These are phyloP conservation scores for Eutypella sp. DNA, from an alignment of 2,329 filamentous ascomycete genomes.

Conservation along the genomic window DNA sequence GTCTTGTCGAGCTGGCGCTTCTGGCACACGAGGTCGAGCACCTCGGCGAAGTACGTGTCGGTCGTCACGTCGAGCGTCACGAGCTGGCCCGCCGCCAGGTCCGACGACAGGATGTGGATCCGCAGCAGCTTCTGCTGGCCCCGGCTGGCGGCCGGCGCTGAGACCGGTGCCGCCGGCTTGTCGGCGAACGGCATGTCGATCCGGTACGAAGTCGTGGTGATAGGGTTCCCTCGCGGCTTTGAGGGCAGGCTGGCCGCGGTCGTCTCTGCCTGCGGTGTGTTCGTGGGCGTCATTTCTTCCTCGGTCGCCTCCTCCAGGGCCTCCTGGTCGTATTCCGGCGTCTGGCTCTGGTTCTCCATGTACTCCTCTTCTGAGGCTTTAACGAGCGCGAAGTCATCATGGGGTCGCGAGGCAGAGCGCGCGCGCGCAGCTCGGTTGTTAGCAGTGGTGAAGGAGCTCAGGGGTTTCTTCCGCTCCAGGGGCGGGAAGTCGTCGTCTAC, in stretches of 20 bases:
- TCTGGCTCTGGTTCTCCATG: conserved; percentile 62
- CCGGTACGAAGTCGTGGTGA: conserved; percentile 57
- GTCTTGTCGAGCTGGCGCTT: conserved; percentile 76
- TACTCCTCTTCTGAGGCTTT: conserved; percentile 65
- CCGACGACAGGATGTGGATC: conserved; percentile 66
- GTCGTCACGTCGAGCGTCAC: conserved; percentile 72
- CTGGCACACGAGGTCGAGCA: conserved; percentile 72
- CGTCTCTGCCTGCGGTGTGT: conserved; percentile 41
- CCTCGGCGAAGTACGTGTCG: conserved; percentile 77
- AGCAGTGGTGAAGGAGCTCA: conserved; percentile 76
- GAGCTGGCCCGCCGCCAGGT: conserved; percentile 67
- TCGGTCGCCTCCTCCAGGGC: conserved; percentile 29
- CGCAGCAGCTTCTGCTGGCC: conserved; percentile 67
- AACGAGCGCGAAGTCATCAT: conserved; percentile 78
- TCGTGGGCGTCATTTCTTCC: conserved; percentile 42
- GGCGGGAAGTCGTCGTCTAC: conserved; percentile 82
- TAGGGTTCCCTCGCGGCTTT: conserved; percentile 49
- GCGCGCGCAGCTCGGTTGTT: conserved; percentile 63
- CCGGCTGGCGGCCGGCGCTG: conserved; percentile 40
- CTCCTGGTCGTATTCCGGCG: conserved; percentile 60
- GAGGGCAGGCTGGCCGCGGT: conserved; percentile 23
- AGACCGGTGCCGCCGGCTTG: conserved; percentile 44
- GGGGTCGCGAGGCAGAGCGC: conserved; percentile 68
- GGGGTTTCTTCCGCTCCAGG: conserved; percentile 65
- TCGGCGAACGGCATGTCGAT: conserved; percentile 51